Base-by-base conservation (phyloP, 78 protist species). In the Creolimax fragrantissima region DNA sequence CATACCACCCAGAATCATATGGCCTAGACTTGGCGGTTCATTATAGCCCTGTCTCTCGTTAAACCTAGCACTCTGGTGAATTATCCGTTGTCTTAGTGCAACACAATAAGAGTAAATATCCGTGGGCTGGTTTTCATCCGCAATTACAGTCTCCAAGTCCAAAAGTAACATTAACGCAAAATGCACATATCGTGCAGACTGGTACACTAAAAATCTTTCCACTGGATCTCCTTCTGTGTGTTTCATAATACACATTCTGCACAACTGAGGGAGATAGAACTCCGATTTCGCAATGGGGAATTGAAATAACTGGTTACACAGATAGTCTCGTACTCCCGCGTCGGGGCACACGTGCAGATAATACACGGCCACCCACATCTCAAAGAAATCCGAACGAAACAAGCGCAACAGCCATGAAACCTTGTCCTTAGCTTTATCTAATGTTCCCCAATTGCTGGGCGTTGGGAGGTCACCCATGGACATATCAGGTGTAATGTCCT, bases 221-320 rank as follows among this genome's bases (percentile, higher is more conserved):
- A 89, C 32, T 36, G 84, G 43, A 3, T 89, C 85, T 3, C 35
- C 6, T 3, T 35, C n/a, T 58, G 5, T 6, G 44, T 45, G 85
- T 6, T 45, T 2, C 3, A 2, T 2, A n/a, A 89, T 4, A 35
- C 6, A n/a, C 85, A 58, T 35, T 37, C 47, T 3, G 24, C 74
- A 58, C 74, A 58, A 24, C 74, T 58, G 85, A 17, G 92, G 83
- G 4, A 89, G 42, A 39, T 89, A 89, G 81, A 89, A 89, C 84
- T 89, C 92, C 39, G 47, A 35, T 5, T 89, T 5, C 6, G 86
- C 35, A 5, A 83, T 83, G 42, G 86, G 86, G 42, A 83, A 35
- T 5, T 5, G 5, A 11, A 83, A 83, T 6, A 83, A 41, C 86
- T 83, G 42, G 86, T 83, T 83, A 41, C 86, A 83, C 41, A 83